These are phyloP conservation scores for Neoboletus subvelutipes DNA, from an alignment of 768 basidiomycete species.

Conservation along the genomic window DNA sequence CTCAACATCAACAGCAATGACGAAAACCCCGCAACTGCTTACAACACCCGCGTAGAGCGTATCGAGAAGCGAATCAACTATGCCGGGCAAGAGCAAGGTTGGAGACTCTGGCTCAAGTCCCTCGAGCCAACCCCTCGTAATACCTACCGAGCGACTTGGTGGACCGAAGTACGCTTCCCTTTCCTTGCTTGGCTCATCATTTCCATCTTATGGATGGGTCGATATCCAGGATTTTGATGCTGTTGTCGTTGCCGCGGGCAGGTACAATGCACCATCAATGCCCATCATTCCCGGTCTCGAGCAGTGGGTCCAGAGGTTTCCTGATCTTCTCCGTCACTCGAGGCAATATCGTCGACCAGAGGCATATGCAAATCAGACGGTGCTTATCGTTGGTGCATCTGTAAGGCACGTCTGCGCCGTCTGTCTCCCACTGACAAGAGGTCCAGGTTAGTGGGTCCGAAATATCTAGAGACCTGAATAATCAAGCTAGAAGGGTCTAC, in stretches of 20 bases:
- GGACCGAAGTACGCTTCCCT: background rate
- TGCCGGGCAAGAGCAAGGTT: background rate
- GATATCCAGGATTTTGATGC: background rate
- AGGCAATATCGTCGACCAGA: slow-evolving; percentile 44
- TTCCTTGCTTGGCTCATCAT: no score
- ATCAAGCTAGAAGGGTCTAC: slow-evolving; percentile 7
- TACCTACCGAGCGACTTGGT: background rate
- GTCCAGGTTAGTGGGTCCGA: slow-evolving; percentile 6
- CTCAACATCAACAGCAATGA: background rate
- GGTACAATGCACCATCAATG: background rate
- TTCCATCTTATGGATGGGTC: background rate
- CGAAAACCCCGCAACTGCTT: background rate
- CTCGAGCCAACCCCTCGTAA: background rate
- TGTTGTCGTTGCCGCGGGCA: background rate
- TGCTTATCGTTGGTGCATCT: slow-evolving; percentile 41
- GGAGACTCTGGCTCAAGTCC: background rate
- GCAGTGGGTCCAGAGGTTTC: slow-evolving; percentile 19
- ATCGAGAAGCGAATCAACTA: background rate
- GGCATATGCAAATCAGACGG: slow-evolving; percentile 35
- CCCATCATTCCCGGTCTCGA: background rate
- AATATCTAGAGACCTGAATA: slow-evolving; percentile 17
- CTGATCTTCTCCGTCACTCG: slow-evolving; percentile 38
- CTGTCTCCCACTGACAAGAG: background rate
- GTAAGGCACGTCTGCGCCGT: background rate
- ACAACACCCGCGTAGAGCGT: background rate